Evolutionary conservation across 163 green algal species (phyloP).

Genomic region (Volvox carteri): DNA sequence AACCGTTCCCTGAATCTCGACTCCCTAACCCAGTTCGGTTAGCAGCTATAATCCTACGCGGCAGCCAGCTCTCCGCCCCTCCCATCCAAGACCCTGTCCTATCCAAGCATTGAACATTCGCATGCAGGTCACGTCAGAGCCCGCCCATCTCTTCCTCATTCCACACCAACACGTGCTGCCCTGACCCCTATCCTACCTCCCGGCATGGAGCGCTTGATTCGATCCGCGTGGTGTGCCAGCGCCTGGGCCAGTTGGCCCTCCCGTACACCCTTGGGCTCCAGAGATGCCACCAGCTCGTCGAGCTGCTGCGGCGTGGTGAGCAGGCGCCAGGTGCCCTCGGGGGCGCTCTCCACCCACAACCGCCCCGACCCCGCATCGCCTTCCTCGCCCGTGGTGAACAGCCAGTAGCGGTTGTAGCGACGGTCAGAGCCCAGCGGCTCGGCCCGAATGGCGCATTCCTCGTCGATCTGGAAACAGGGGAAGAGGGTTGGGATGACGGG

Average conservation of each 20-base stretch:
- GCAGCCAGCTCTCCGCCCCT: too few species aligned
- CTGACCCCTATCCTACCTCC: not conserved
- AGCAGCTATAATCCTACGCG: too few species aligned
- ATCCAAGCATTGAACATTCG: too few species aligned
- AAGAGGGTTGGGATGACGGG: too few species aligned
- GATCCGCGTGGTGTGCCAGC: conserved; percentile 62
- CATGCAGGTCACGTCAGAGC: too few species aligned
- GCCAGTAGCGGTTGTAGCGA: conserved; percentile 88
- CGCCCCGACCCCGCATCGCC: conserved; percentile 38
- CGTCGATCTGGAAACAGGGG: conserved; percentile 78
- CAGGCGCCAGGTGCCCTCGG: conserved; percentile 69
- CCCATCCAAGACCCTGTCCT: too few species aligned
- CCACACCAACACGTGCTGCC: too few species aligned
- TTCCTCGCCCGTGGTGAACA: conserved; percentile 58
- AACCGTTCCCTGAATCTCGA: too few species aligned
- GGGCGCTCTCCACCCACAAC: conserved; percentile 72
- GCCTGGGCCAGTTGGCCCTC: conserved; percentile 73
- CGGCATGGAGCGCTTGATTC: conserved; percentile 71
- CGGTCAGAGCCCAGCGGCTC: conserved; percentile 88
- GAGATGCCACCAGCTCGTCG: conserved; percentile 66
- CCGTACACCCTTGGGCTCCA: conserved; percentile 75
- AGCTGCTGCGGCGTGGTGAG: conserved; percentile 65
- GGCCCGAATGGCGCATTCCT: conserved; percentile 77
- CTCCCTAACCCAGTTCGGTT: too few species aligned
- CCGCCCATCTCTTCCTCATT: too few species aligned